Base-by-base conservation (phyloP, 83 land plant species). In the Diphasiastrum complanatum region DNA sequence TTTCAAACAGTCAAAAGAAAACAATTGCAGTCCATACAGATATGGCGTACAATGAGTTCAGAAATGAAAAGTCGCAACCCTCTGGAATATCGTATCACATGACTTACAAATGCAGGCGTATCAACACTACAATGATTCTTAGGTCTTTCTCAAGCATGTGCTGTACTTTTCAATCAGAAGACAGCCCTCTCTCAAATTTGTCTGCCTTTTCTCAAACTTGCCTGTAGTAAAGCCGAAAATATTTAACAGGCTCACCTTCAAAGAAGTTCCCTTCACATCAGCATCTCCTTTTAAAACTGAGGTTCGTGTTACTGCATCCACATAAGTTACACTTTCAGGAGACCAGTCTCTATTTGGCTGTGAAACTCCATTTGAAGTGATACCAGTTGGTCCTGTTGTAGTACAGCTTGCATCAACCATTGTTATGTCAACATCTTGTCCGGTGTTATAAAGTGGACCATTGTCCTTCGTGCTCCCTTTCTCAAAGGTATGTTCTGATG, bases 241-340 rank as follows among this genome's bases (percentile, higher is more conserved):
- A 11, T 26, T 25, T 26, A 37, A 47, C 25, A 24, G 25, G 19
- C 69, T 28, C 41, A 85, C 98, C 91, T 92, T 92, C 25, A 92
- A 70, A 47, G 98, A 79, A 45, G 59, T 70, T 26, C 86, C 88
- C 58, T 79, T 80, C 22, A 89, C 64, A 49, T 92, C 91, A 61
- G 66, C 45, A 47, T 84, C 75, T 33, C 78, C 74, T 79, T 88
- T 92, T 36, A 92, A 67, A 54, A 78, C 68, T 31, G 96, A 92
- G 35, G 88, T 69, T 66, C 82, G 82, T 33, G 83, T 83, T 16
- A 88, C 62, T 18, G 96, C 98, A 63, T 92, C 98, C 30, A 92
- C 82, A 70, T 75, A 88, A 51, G 79, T 69, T 35, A 74, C 61
- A 40, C 82, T 80, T 46, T 75, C 82, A 5, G 56, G 60, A 55